Conservation (phyloP, 2,329 filamentous ascomycete species). For the Claviceps sp. region DNA sequence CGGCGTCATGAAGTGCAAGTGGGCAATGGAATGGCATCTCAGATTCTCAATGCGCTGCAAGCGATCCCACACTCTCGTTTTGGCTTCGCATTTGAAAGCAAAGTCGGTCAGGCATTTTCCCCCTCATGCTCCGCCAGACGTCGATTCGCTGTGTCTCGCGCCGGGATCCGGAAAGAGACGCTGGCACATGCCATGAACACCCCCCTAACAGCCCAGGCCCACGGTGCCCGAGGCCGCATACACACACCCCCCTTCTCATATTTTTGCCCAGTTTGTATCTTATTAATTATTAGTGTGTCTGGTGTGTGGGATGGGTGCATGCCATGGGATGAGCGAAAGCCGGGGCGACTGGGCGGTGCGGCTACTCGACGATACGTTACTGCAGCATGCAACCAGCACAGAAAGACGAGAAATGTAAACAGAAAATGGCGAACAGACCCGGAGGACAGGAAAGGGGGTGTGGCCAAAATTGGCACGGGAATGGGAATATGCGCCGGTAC, state of each 20-base stretch:
- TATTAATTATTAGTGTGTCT: not conserved
- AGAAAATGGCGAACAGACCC: not conserved
- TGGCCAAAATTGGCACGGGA: not conserved
- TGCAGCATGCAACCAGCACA: not conserved
- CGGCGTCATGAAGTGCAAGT: not conserved
- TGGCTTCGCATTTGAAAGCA: not conserved
- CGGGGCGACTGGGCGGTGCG: not conserved
- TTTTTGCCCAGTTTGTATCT: not conserved
- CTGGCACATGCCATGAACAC: slow-evolving; percentile 5
- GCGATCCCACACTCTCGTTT: not conserved
- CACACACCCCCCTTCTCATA: not conserved
- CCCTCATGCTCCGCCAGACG: not conserved
- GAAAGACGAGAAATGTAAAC: not conserved
- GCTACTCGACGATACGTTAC: not conserved
- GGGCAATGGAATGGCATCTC: not conserved
- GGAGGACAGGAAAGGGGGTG: not conserved
- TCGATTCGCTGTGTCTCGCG: not conserved
- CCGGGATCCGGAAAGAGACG: slow-evolving; percentile 6
- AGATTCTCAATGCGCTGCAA: not conserved
- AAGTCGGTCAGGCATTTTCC: not conserved
- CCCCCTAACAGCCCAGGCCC: not conserved
- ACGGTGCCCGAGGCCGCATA: not conserved
- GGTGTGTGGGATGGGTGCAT: not conserved
- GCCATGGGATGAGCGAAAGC: not conserved
- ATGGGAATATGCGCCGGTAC: not conserved